These are phyloP conservation scores for Pichia sp. DNA, from an alignment of 1,139 yeast genomes.

Conservation along the genomic window DNA sequence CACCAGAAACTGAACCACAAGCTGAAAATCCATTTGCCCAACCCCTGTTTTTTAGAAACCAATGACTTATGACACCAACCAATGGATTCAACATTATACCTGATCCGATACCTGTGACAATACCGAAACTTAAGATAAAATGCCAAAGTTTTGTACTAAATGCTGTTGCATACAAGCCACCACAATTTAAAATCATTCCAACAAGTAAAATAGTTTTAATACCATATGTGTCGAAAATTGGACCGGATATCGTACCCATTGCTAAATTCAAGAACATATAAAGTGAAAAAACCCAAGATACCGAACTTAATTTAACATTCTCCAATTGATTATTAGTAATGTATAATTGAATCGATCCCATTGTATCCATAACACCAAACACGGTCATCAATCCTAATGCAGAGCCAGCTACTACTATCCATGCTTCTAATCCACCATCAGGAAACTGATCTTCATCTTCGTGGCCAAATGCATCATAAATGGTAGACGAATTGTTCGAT, in stretches of 20 bases:
- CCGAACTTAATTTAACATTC: constrained; percentile 38
- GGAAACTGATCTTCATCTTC: constrained; percentile 38
- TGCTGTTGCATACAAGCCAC: constrained; percentile 51
- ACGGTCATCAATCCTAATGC: constrained; percentile 55
- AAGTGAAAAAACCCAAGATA: constrained; percentile 63
- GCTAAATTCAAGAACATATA: constrained; percentile 49
- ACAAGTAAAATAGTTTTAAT: constrained; percentile 39
- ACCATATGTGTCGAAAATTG: constrained; percentile 58
- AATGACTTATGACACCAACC: constrained; percentile 54
- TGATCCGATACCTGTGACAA: constrained; percentile 50
- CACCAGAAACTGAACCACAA: constrained; percentile 57
- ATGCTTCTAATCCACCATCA: constrained; percentile 52
- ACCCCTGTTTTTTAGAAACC: constrained; percentile 54
- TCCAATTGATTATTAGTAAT: constrained; percentile 49
- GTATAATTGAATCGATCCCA: constrained; percentile 63
- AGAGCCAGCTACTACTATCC: constrained; percentile 52
- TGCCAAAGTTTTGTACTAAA: constrained; percentile 47
- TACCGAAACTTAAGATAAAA: constrained; percentile 51
- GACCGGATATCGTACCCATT: constrained; percentile 53
- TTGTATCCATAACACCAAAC: constrained; percentile 58
- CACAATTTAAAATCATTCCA: constrained; percentile 42
- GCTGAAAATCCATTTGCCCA: constrained; percentile 54
- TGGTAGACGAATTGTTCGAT: not conserved
- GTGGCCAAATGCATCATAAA: constrained; percentile 22
- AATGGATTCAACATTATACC: constrained; percentile 53